phyloP scores from a whole-genome alignment of 352 stramenopile genomes.

The Globisporangium emineosum region DNA sequence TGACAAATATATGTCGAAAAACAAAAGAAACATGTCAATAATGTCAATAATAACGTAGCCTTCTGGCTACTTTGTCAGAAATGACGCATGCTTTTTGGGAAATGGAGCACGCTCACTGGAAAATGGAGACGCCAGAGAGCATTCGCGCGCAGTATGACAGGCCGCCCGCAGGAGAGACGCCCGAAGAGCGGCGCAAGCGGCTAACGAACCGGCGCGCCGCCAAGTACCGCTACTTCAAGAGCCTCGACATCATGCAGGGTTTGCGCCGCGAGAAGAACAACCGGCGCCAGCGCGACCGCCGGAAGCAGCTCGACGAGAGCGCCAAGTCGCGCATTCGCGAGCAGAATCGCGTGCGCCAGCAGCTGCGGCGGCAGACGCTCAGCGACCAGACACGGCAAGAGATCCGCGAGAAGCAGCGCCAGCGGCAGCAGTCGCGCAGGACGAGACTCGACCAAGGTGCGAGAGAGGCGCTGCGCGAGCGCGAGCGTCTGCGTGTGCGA shows the following conservation, averaged over 20 bases:
- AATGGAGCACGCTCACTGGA: neutral
- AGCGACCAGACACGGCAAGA: slow-evolving; percentile 33
- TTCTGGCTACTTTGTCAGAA: neutral
- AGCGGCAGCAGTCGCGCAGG: slow-evolving; percentile 40
- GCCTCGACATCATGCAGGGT: slow-evolving; percentile 15
- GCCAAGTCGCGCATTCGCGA: slow-evolving; percentile 37
- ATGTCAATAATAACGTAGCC: too few species aligned
- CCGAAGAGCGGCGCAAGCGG: slow-evolving; percentile 43
- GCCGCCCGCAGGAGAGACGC: slow-evolving; percentile 33
- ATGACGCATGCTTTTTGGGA: neutral
- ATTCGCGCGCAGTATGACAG: slow-evolving; percentile 50
- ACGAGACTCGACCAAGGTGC: slow-evolving; percentile 39
- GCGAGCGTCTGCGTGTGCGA: slow-evolving; percentile 47
- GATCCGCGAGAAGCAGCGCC: slow-evolving; percentile 40
- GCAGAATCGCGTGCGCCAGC: slow-evolving; percentile 62
- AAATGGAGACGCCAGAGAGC: slow-evolving; percentile 48
- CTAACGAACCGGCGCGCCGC: slow-evolving; percentile 58
- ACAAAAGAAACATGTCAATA: too few species aligned
- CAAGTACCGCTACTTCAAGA: slow-evolving; percentile 63
- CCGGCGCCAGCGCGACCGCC: slow-evolving; percentile 41
- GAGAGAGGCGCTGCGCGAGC: slow-evolving; percentile 36
- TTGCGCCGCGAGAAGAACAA: slow-evolving; percentile 44
- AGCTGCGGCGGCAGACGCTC: slow-evolving; percentile 42
- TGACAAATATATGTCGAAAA: too few species aligned
- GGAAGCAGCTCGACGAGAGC: slow-evolving; percentile 38